phyloP scores from a whole-genome alignment of 768 basidiomycete species.

The Terana coerulea region DNA sequence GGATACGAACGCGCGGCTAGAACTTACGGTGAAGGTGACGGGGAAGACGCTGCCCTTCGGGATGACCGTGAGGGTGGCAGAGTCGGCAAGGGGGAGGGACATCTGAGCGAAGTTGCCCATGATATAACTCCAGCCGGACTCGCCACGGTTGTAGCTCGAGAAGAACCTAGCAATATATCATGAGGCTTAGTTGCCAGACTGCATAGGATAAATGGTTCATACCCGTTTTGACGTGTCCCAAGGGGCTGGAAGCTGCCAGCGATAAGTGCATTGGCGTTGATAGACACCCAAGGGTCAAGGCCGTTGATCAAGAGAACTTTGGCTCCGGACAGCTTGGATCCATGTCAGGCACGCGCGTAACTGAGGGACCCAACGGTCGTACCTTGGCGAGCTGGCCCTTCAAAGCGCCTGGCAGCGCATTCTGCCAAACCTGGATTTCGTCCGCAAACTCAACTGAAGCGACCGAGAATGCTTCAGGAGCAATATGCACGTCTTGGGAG shows the following conservation, averaged over 20 bases:
- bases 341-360: background rate
- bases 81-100: slow-evolving; percentile 47
- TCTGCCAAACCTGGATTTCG: slow-evolving; percentile 52
- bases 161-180: slow-evolving; percentile 26
- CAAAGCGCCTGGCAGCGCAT: slow-evolving; percentile 40
- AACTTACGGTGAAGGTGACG: slow-evolving; percentile 44
- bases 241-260: slow-evolving; percentile 52
- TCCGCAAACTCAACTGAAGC: slow-evolving; percentile 47
- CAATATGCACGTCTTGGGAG: slow-evolving; percentile 46
- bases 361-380: slow-evolving; percentile 9
- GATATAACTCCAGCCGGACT: slow-evolving; percentile 26
- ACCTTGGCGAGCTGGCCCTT: slow-evolving; percentile 46
- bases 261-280: slow-evolving; percentile 47
- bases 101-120: slow-evolving; percentile 50
- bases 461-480: slow-evolving; percentile 48
- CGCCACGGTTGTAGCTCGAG: slow-evolving; percentile 28
- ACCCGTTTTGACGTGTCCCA: slow-evolving; percentile 36
- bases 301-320: slow-evolving; percentile 53
- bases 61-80: slow-evolving; percentile 44
- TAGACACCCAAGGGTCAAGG: slow-evolving; percentile 44
- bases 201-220: slow-evolving; percentile 3
- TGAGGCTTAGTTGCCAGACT: background rate
- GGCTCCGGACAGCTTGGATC: slow-evolving; percentile 40
- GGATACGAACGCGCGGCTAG: background rate
- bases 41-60: slow-evolving; percentile 34